Evolutionary conservation across 139 green algal genomes (phyloP).

Genomic region (Coccomyxa sp.): DNA sequence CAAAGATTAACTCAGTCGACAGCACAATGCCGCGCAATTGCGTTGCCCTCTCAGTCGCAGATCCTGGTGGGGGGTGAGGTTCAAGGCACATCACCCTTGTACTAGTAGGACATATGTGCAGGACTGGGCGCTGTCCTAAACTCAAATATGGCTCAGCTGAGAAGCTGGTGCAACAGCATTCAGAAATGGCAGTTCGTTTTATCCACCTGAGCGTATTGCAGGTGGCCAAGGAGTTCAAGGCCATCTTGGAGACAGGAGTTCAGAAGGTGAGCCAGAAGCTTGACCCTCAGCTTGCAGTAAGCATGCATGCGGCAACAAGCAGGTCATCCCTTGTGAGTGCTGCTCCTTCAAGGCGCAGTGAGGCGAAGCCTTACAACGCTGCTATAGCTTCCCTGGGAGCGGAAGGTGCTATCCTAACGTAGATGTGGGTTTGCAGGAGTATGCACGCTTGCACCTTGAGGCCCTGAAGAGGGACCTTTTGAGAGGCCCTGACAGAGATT

Average conservation of each 20-base stretch:
- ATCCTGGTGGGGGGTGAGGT: neutral
- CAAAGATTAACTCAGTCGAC: too few species aligned
- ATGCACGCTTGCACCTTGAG: slow-evolving; percentile 14
- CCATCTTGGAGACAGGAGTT: neutral
- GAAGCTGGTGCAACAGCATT: too few species aligned
- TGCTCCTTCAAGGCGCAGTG: too few species aligned
- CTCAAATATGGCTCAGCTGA: neutral
- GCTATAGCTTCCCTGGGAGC: neutral
- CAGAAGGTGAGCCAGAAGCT: neutral
- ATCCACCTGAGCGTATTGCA: neutral
- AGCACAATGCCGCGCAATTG: too few species aligned
- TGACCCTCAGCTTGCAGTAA: neutral
- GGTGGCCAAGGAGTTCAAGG: slow-evolving; percentile 9
- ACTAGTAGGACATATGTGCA: neutral
- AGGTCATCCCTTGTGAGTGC: neutral
- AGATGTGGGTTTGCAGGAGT: neutral
- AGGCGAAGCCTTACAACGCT: too few species aligned
- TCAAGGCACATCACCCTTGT: neutral
- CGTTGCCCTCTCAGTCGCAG: too few species aligned
- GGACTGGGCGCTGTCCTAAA: neutral
- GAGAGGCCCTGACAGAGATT: slow-evolving; percentile 1
- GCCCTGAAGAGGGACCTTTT: slow-evolving; percentile 16
- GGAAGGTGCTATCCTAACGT: neutral
- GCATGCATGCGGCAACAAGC: neutral
- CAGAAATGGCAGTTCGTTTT: neutral